Conservation (phyloP, 2,329 filamentous ascomycete species). For the Lachnellula cervina region DNA sequence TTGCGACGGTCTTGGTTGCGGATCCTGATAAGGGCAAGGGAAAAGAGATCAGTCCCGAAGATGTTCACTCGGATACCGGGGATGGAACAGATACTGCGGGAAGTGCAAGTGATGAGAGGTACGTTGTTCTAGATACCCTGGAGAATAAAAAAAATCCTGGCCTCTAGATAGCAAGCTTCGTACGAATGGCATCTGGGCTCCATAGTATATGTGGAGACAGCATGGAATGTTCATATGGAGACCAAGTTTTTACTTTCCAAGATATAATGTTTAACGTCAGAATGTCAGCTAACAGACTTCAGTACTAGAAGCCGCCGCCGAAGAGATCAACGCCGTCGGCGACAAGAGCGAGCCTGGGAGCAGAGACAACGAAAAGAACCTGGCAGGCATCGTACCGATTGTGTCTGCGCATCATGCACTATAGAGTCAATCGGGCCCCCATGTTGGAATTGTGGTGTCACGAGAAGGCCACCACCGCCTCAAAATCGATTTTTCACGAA, state of each 20-base stretch:
- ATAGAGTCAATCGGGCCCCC: constrained; percentile 31
- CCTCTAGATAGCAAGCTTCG: too few species aligned
- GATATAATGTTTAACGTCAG: neutral
- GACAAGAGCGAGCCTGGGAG: constrained; percentile 35
- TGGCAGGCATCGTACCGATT: constrained; percentile 41
- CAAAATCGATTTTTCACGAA: constrained; percentile 14
- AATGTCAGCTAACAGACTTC: constrained; percentile 3
- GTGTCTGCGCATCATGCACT: constrained; percentile 40
- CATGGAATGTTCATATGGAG: neutral
- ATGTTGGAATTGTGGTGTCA: constrained; percentile 39
- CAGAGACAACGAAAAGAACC: constrained; percentile 40
- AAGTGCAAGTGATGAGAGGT: constrained; percentile 35
- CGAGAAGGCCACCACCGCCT: constrained; percentile 27
- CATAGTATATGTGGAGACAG: too few species aligned
- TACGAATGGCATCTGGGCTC: too few species aligned
- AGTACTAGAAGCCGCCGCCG: constrained; percentile 32
- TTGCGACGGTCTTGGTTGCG: constrained; percentile 35
- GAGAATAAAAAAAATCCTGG: neutral
- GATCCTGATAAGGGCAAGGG: constrained; percentile 38
- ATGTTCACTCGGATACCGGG: constrained; percentile 23
- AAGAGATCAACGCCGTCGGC: constrained; percentile 33
- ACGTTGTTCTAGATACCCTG: neutral
- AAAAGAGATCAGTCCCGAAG: constrained; percentile 34
- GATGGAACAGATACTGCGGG: constrained; percentile 32
- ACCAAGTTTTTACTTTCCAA: too few species aligned